Evolutionary conservation across 495 filamentous ascomycete genomes (phyloP), one percentile per base, ranked within the genome.

Genomic region (Xylaria castorea): DNA sequence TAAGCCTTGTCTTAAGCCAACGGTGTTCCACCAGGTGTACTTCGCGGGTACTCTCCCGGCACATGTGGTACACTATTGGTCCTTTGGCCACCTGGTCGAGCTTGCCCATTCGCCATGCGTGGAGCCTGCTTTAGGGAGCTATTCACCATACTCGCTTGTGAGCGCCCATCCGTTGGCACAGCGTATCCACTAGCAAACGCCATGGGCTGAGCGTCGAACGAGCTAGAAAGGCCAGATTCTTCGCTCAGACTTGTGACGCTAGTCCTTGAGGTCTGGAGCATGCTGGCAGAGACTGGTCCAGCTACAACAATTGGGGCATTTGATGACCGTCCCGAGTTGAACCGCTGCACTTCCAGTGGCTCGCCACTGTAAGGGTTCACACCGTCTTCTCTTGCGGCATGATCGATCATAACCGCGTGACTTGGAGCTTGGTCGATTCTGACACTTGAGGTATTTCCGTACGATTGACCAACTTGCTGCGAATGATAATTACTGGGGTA

Each of bases 1-100:
- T 27, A 12, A 22, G 9, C n/a, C 6, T 12, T 14, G 8, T 55
- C 77, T 70, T 70, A 76, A 32, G 73, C 60, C 1, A 73, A 58
- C 5, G 74, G 78, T 3, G 73, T 78, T 1, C 20, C 50, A 5
- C 71, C 66, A 5, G 66, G 74, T 2, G 80, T 78, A 20, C 76
- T 77, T 50, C 81, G 84, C 1, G 89, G 89, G 74, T 85, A 91
- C 74, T 89, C 85, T 14, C 89, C 88, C 11, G 89, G 88, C 2
- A 91, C 80, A 66, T 89, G 87, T 11, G 89, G 83, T 62, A 86
- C 80, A 57, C 81, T 81, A 42, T 78, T 83, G 1, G 77, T 81
- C 44, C 77, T 68, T n/a, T 71, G 71, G 32, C 73, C 66, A 40
- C 76, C 71, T 4, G 78, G 75, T 34, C 76, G 71, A 18, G 64